A percentile compares a stretch with the other conserved stretches of the same genome.
phyloP scores from a whole-genome alignment of 108 stramenopile species.

The Nitzschia sp. region DNA sequence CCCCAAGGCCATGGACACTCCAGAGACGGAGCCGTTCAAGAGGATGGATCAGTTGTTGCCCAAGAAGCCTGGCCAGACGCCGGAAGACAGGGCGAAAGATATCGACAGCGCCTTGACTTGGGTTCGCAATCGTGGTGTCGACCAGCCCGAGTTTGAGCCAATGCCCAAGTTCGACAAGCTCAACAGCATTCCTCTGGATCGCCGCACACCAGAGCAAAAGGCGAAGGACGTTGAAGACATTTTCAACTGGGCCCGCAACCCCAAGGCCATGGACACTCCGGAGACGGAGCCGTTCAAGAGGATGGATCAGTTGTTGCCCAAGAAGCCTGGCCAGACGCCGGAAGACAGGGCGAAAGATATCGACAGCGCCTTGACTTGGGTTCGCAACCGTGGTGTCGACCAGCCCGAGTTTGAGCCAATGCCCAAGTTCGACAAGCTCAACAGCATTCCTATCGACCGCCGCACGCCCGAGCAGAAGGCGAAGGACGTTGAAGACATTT shows the following conservation, averaged over 20 bases:
- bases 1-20: conserved; percentile 15
- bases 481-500: conserved; percentile 11
- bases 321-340: background rate
- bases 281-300: conserved; percentile 16
- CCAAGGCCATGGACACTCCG: conserved; percentile 16
- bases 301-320: conserved; percentile 21
- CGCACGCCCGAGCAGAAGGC: conserved; percentile 8
- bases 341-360: conserved; percentile 31
- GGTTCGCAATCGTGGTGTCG: conserved; percentile 29
- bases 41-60: conserved; percentile 21
- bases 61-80: conserved; percentile 17
- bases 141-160: background rate
- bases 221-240: conserved; percentile 25
- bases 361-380: conserved; percentile 37
- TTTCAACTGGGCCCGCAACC: conserved; percentile 32
- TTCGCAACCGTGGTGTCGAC: conserved; percentile 29
- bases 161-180: conserved; percentile 14
- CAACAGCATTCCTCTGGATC: conserved; percentile 7
- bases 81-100: conserved; percentile 29
- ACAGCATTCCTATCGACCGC: background rate
- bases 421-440: conserved; percentile 6
- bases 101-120: conserved; percentile 40
- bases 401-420: background rate
- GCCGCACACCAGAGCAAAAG: conserved; percentile 22
- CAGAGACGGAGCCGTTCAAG: conserved; percentile 14